Base-by-base conservation (phyloP, 2,329 filamentous ascomycete genomes). In the Neonectria faginata region DNA sequence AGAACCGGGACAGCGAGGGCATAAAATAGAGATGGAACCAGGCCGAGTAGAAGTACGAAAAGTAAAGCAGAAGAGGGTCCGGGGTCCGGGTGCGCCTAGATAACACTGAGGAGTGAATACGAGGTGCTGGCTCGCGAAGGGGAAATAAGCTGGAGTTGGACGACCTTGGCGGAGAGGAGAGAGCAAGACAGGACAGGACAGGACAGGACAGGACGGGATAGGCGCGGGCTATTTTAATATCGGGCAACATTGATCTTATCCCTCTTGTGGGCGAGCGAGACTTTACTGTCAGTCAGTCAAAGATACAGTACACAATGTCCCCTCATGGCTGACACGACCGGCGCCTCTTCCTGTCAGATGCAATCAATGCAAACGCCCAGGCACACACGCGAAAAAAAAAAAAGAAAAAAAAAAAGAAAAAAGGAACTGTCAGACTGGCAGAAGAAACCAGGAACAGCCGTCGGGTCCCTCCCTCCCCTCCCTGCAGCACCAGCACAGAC, bases 211-310 rank as follows among this genome's bases (percentile, higher is more conserved):
- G 39, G 8, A 20, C 39, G 8, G 52, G 41, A 29, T 47, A 48
- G 42, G 14, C 58, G n/a, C 39, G 31, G 54, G 36, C 60, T 63
- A 63, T 63, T 25, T 25, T 50, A 58, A 63, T 63, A 62, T 58
- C 54, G n/a, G 41, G 20, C 25, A 45, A 47, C 48, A 31, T 25
- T 18, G 12, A 53, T 54, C 53, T 53, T 18, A 20, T 52, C 27
- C 47, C 31, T 33, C 31, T 33, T 33, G 31, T 29, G 27, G 9
- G 27, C 27, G 27, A 29, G 27, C 9, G 25, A 51, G 16, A n/a
- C 33, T 16, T n/a, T 2, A 39, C 6, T 8, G 7, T 39, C 36
- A 39, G 36, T 39, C 14, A 39, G 14, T 16, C 33, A 36, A 16
- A 4, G 11, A 12, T 25, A 25, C 25, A 25, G 25, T 25, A 25